These are phyloP conservation scores for Boletus subluridellus DNA, from an alignment of 1,284 basidiomycete species.

Conservation along the genomic window DNA sequence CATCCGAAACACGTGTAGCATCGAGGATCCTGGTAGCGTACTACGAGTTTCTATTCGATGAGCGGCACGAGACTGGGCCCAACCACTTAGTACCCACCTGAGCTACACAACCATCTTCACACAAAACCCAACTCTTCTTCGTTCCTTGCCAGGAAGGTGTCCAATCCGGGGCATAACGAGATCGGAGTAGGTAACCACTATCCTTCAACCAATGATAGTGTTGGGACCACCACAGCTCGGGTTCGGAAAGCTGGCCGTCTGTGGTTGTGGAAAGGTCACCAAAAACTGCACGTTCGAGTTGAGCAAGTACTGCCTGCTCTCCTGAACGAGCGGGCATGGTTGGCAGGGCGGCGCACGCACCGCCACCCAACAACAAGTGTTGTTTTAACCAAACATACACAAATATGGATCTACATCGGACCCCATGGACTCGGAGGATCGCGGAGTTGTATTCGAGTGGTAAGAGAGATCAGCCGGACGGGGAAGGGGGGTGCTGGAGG, in stretches of 20 bases:
- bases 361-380: too few relatives aligned
- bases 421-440: too few relatives aligned
- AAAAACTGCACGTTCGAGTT: too few relatives aligned
- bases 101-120: slow-evolving; percentile 26
- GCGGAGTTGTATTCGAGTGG: too few relatives aligned
- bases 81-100: background rate
- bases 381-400: too few relatives aligned
- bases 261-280: too few relatives aligned
- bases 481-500: too few relatives aligned
- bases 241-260: slow-evolving; percentile 3
- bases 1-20: slow-evolving; percentile 32
- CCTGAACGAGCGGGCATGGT: too few relatives aligned
- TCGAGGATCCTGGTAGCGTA: slow-evolving; percentile 24
- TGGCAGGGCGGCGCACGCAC: too few relatives aligned
- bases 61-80: background rate
- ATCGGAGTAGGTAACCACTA: slow-evolving; percentile 27
- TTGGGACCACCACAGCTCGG: slow-evolving; percentile 29
- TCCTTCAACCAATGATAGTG: slow-evolving; percentile 30
- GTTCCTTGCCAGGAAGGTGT: slow-evolving; percentile 25
- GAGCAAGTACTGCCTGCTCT: too few relatives aligned
- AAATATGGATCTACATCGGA: too few relatives aligned
- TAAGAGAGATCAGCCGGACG: too few relatives aligned
- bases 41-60: background rate
- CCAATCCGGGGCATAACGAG: slow-evolving; percentile 29
- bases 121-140: slow-evolving; percentile 21